Percentiles rank a stretch among this genome's conserved stretches.
Conservation (phyloP, 108 stramenopile genomes). For the Fragilariopsis cylindrus region DNA sequence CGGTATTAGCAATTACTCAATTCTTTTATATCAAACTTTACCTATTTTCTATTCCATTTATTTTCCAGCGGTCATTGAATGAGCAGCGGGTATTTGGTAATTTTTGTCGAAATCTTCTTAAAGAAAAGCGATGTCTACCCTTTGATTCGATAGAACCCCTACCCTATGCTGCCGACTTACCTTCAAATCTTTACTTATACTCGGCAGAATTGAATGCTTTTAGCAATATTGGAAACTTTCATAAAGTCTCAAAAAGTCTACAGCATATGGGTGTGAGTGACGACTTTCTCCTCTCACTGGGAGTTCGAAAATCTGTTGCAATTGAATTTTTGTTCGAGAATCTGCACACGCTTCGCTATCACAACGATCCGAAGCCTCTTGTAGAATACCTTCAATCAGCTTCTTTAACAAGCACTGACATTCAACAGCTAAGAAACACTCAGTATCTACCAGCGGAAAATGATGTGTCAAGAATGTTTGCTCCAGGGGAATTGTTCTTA, state of each 20-base stretch:
- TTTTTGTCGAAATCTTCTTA: conserved; percentile 29
- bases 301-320: conserved; percentile 70
- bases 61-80: conserved; percentile 5
- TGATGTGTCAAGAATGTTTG: conserved; percentile 54
- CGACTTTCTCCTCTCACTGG: conserved; percentile 64
- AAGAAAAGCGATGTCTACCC: conserved; percentile 45
- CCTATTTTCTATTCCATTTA: not conserved
- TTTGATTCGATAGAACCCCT: conserved; percentile 42
- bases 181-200: conserved; percentile 65
- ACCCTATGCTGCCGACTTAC: conserved; percentile 33
- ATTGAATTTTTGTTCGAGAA: conserved; percentile 77
- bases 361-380: conserved; percentile 65
- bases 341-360: conserved; percentile 69
- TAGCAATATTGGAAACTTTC: conserved; percentile 50
- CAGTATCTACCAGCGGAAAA: conserved; percentile 72
- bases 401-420: conserved; percentile 53
- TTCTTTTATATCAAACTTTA: not conserved
- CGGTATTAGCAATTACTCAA: not conserved
- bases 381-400: conserved; percentile 70
- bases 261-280: conserved; percentile 56
- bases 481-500: conserved; percentile 53
- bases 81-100: conserved; percentile 34
- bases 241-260: conserved; percentile 49
- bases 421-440: conserved; percentile 55
- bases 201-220: conserved; percentile 75